Conservation (phyloP, 2,329 filamentous ascomycete genomes). For the Fusarium siculi region DNA sequence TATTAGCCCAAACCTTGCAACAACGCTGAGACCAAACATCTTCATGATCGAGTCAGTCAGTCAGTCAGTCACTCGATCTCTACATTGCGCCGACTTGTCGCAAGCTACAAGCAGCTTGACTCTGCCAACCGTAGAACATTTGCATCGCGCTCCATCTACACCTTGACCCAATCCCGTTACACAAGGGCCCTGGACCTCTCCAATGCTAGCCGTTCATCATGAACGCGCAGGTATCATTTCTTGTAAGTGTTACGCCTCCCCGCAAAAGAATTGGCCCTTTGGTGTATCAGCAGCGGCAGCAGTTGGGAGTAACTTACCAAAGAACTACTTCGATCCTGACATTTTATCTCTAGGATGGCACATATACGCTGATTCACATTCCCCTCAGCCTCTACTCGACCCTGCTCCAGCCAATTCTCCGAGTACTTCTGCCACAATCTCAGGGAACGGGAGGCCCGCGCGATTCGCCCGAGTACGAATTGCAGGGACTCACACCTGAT, state of each 20-base stretch:
- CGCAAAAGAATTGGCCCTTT: background rate
- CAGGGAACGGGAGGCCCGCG: constrained; percentile 52
- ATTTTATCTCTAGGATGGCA: constrained; percentile 74
- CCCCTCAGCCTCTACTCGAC: constrained; percentile 80
- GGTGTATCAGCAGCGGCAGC: background rate
- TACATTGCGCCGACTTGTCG: constrained; percentile 27
- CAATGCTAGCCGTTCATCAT: constrained; percentile 50
- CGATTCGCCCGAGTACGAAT: constrained; percentile 50
- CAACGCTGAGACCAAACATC: constrained; percentile 27
- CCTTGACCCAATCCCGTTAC: background rate
- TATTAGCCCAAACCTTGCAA: constrained; percentile 38
- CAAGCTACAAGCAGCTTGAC: constrained; percentile 10
- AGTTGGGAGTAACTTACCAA: background rate
- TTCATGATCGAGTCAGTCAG: constrained; percentile 36
- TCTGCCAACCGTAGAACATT: constrained; percentile 8
- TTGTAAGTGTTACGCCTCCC: constrained; percentile 55
- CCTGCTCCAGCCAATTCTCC: constrained; percentile 88
- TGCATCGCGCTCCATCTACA: background rate
- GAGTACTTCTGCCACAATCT: constrained; percentile 77
- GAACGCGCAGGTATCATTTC: constrained; percentile 68
- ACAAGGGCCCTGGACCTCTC: constrained; percentile 7
- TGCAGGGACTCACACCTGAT: constrained; percentile 61
- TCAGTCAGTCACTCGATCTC: constrained; percentile 20
- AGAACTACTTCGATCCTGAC: constrained; percentile 48
- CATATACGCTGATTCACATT: constrained; percentile 89